Percentiles rank a stretch among this genome's conserved stretches.
Conservation (phyloP, 1,284 basidiomycete genomes). For the Pascua sp. region DNA sequence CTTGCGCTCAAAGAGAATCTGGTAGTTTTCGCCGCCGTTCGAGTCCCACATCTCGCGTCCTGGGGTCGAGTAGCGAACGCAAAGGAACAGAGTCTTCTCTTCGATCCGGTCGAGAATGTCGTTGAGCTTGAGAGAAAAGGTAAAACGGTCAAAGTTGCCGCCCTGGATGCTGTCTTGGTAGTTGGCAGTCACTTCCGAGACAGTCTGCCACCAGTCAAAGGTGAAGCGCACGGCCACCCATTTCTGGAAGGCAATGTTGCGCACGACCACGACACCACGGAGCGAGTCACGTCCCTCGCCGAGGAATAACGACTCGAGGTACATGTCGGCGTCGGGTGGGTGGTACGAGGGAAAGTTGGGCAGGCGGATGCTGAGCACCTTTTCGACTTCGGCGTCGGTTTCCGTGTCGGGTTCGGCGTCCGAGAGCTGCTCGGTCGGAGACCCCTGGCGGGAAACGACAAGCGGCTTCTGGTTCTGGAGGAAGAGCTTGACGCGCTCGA, state of each 20-base stretch:
- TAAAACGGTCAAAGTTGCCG: slow-evolving; percentile 62
- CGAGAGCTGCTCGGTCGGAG: slow-evolving; percentile 74
- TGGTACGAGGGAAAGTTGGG: slow-evolving; percentile 56
- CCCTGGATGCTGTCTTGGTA: slow-evolving; percentile 64
- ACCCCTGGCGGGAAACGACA: slow-evolving; percentile 85
- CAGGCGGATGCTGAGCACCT: slow-evolving; percentile 49
- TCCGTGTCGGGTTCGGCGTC: slow-evolving; percentile 68
- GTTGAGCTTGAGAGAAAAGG: slow-evolving; percentile 55
- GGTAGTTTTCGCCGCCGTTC: slow-evolving; percentile 76
- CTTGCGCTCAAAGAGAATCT: slow-evolving; percentile 53
- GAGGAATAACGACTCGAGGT: slow-evolving; percentile 58
- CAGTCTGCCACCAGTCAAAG: slow-evolving; percentile 91
- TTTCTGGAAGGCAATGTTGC: slow-evolving; percentile 84
- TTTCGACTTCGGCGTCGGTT: slow-evolving; percentile 48
- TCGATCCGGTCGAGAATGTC: slow-evolving; percentile 62
- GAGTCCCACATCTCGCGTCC: slow-evolving; percentile 85
- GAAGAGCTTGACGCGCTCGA: slow-evolving; percentile 87
- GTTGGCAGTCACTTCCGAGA: slow-evolving; percentile 81
- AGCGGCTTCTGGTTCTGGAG: slow-evolving; percentile 87
- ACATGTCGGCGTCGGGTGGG: slow-evolving; percentile 52
- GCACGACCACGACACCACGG: slow-evolving; percentile 71
- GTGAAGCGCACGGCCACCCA: slow-evolving; percentile 87
- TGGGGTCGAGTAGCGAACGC: slow-evolving; percentile 69
- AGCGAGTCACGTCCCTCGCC: slow-evolving; percentile 60
- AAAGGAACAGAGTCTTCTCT: slow-evolving; percentile 79